These are phyloP conservation scores for Chenopodium quinoa DNA, from an alignment of 148 eudicot genomes.

Conservation along the genomic window DNA sequence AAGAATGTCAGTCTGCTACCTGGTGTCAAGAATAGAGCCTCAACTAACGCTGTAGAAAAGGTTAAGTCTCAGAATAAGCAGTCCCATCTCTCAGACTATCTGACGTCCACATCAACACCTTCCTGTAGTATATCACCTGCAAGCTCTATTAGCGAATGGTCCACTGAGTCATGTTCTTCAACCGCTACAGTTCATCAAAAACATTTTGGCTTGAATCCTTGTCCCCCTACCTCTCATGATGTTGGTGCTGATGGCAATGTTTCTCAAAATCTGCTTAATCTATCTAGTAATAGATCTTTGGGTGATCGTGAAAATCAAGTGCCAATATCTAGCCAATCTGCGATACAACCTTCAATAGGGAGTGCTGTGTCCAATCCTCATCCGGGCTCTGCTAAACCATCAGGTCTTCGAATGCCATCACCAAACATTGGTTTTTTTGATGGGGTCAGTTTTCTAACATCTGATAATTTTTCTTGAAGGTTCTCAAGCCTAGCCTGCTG, in stretches of 20 bases:
- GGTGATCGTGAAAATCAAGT: slow-evolving; percentile 30
- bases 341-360: slow-evolving; percentile 37
- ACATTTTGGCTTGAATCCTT: slow-evolving; percentile 31
- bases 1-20: slow-evolving; percentile 39
- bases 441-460: slow-evolving; percentile 62
- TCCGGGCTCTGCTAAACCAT: slow-evolving; percentile 57
- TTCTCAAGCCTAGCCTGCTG: background rate
- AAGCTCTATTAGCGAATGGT: slow-evolving; percentile 92
- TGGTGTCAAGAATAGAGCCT: slow-evolving; percentile 45
- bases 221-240: slow-evolving; percentile 21
- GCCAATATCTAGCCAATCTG: slow-evolving; percentile 23
- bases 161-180: slow-evolving; percentile 72
- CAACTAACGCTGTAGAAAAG: slow-evolving; percentile 44
- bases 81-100: slow-evolving; percentile 37
- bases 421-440: slow-evolving; percentile 94
- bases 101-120: slow-evolving; percentile 41
- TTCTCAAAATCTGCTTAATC: slow-evolving; percentile 27
- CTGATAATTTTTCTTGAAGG: slow-evolving; percentile 5
- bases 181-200: slow-evolving; percentile 50
- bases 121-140: slow-evolving; percentile 72
- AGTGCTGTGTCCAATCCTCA: slow-evolving; percentile 26
- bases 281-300: slow-evolving; percentile 29
- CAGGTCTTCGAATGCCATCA: slow-evolving; percentile 93
- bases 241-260: slow-evolving; percentile 24
- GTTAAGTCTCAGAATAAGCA: slow-evolving; percentile 37